These are phyloP conservation scores for Lactifluus pinguis DNA, from an alignment of 768 basidiomycete genomes.

Conservation along the genomic window DNA sequence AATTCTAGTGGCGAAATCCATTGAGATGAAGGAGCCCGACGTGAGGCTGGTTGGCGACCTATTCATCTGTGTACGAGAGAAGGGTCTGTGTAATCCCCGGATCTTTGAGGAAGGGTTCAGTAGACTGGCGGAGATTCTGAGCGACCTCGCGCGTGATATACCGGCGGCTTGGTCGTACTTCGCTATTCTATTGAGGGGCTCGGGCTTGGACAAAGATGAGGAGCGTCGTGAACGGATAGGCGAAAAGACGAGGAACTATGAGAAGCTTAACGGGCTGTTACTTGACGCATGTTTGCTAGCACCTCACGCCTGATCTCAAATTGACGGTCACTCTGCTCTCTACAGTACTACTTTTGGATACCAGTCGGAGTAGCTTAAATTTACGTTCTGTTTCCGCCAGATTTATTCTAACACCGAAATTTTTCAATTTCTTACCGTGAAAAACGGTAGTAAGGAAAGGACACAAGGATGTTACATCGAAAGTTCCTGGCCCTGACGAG, in stretches of 20 bases:
- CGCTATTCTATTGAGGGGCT: conserved; percentile 64
- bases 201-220: conserved; percentile 49
- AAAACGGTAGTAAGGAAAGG: no score
- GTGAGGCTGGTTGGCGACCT: conserved; percentile 70
- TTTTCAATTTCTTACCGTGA: no score
- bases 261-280: conserved; percentile 39
- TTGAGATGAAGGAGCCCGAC: conserved; percentile 67
- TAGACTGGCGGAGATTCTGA: conserved; percentile 63
- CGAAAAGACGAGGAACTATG: conserved; percentile 50
- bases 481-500: no score
- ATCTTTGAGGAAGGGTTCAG: conserved; percentile 70
- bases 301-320: background rate
- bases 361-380: background rate
- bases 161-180: conserved; percentile 76
- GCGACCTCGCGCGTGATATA: conserved; percentile 85
- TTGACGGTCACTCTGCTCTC: background rate
- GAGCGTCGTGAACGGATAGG: conserved; percentile 48
- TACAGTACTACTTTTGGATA: background rate
- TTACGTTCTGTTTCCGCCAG: no score
- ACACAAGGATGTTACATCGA: no score
- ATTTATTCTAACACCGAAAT: no score
- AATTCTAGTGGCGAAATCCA: conserved; percentile 60
- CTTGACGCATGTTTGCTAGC: conserved; percentile 2
- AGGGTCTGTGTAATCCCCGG: conserved; percentile 47
- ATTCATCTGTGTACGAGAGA: conserved; percentile 53